A percentile compares a stretch with the other conserved stretches of the same genome.
Conservation (phyloP, 225 moss, liverwort and hornwort genomes). For the Bryoerythrophyllum caledonicum region DNA sequence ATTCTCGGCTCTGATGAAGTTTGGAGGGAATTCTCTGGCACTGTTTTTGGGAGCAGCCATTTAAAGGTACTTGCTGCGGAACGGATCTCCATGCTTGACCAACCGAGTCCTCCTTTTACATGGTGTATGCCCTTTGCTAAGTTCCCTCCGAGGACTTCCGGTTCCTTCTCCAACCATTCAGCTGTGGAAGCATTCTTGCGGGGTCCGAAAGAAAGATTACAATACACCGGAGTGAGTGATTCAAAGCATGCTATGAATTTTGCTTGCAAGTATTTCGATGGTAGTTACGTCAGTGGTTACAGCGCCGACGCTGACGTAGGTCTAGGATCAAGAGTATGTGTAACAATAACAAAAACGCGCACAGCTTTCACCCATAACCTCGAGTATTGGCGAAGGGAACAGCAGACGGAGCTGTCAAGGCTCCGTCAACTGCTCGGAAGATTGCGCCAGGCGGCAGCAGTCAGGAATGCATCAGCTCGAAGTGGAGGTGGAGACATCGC, state of each 20-base stretch:
- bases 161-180: neutral
- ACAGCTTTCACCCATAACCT: slow-evolving; percentile 5
- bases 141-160: neutral
- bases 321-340: slow-evolving; percentile 1
- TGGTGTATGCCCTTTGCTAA: slow-evolving; percentile 33
- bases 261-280: slow-evolving; percentile 17
- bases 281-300: slow-evolving; percentile 23
- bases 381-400: slow-evolving; percentile 8
- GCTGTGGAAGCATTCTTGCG: slow-evolving; percentile 31
- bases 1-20: slow-evolving; percentile 11
- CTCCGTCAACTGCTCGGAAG: neutral
- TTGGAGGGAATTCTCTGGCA: slow-evolving; percentile 20
- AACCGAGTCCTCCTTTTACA: slow-evolving; percentile 20
- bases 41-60: neutral
- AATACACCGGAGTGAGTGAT: slow-evolving; percentile 19
- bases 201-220: slow-evolving; percentile 16
- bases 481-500: neutral
- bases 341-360: slow-evolving; percentile 10
- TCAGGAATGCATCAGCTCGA: neutral
- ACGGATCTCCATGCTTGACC: slow-evolving; percentile 15
- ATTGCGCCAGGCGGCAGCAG: neutral
- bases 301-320: slow-evolving; percentile 10
- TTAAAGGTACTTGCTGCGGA: slow-evolving; percentile 17
- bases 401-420: slow-evolving; percentile 21
- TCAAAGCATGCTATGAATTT: slow-evolving; percentile 6